These are phyloP conservation scores for Aspergillus brasiliensis DNA, from an alignment of 2,329 filamentous ascomycete species.

Conservation along the genomic window DNA sequence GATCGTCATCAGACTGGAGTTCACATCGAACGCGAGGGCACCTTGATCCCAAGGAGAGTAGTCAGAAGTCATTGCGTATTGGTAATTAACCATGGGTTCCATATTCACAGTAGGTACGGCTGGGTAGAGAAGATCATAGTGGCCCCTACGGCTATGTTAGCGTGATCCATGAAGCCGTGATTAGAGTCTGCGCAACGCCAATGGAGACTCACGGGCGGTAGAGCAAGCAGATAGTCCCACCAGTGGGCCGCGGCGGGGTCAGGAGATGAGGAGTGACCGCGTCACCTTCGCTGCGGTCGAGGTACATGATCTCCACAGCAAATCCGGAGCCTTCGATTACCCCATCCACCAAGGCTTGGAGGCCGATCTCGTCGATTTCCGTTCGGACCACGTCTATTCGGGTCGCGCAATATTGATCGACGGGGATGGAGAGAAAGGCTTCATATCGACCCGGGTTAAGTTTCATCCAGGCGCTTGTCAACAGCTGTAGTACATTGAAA, in stretches of 20 bases:
- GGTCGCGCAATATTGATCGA: slow-evolving; percentile 69
- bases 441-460: slow-evolving; percentile 69
- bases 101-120: slow-evolving; percentile 48
- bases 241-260: slow-evolving; percentile 38
- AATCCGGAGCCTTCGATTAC: slow-evolving; percentile 78
- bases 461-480: slow-evolving; percentile 84
- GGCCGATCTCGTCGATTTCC: slow-evolving; percentile 89
- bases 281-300: slow-evolving; percentile 79
- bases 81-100: slow-evolving; percentile 44
- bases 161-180: not conserved
- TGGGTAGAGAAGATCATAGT: slow-evolving; percentile 93
- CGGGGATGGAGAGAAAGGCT: slow-evolving; percentile 67
- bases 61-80: slow-evolving; percentile 44
- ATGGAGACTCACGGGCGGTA: slow-evolving; percentile 62
- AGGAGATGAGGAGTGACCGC: slow-evolving; percentile 62
- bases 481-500: slow-evolving; percentile 55
- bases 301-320: slow-evolving; percentile 83
- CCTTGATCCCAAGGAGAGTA: slow-evolving; percentile 41
- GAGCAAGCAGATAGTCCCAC: slow-evolving; percentile 68
- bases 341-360: slow-evolving; percentile 74
- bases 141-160: slow-evolving; percentile 58
- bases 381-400: slow-evolving; percentile 73
- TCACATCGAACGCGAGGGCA: slow-evolving; percentile 43
- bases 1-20: slow-evolving; percentile 44
- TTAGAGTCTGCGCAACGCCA: not conserved